These are phyloP conservation scores for Drechslerella coelobrocha DNA, from an alignment of 2,329 filamentous ascomycete species.

Conservation along the genomic window DNA sequence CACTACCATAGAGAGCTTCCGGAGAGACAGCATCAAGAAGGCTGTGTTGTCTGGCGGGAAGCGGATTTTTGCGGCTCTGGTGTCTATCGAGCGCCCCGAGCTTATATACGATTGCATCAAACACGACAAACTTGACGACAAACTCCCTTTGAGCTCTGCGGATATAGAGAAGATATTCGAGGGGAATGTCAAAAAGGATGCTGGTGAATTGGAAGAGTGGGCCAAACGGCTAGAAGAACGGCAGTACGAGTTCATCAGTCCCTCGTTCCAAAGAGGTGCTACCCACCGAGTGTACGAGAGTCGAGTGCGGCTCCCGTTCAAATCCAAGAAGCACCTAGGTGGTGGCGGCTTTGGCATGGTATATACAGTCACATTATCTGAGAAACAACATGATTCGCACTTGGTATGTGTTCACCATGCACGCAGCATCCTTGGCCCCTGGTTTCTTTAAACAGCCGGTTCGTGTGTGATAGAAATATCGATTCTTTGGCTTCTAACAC, in stretches of 20 bases:
- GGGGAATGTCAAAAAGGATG: background rate
- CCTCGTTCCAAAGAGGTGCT: background rate
- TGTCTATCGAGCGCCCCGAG: background rate
- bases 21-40: background rate
- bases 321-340: background rate
- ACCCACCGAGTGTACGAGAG: background rate
- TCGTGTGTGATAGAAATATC: too few relatives aligned
- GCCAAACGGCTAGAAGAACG: background rate
- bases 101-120: constrained; percentile 1
- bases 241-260: background rate
- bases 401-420: background rate
- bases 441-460: too few relatives aligned
- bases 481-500: too few relatives aligned
- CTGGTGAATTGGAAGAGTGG: background rate
- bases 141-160: background rate
- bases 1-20: constrained; percentile 1
- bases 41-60: background rate
- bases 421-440: background rate
- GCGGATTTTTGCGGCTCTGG: background rate
- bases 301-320: background rate
- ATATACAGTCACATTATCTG: background rate
- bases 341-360: constrained; percentile 1
- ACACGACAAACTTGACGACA: background rate
- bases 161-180: background rate
- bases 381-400: background rate